Conservation (phyloP, 2,329 filamentous ascomycete species). For the Hymenoscyphus albidus region DNA sequence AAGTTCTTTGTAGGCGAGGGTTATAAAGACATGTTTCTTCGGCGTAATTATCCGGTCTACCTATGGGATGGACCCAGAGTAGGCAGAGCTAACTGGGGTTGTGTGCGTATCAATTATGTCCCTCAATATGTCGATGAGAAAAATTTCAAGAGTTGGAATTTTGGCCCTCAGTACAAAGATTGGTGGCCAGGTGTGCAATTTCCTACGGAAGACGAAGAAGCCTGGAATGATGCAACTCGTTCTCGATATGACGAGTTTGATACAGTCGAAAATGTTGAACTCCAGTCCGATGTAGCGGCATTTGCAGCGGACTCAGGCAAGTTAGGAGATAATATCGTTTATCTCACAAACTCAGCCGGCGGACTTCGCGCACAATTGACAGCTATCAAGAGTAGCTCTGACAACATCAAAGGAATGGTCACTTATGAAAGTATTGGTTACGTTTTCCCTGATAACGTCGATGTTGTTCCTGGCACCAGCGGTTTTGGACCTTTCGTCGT, state of each 20-base stretch:
- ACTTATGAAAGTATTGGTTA: constrained; percentile 19
- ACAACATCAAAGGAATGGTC: constrained; percentile 19
- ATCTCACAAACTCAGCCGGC: constrained; percentile 19
- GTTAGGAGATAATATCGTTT: constrained; percentile 13
- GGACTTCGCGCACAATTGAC: constrained; percentile 15
- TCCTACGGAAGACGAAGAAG: constrained; percentile 9
- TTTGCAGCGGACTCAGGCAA: constrained; percentile 17
- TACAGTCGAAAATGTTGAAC: constrained; percentile 14
- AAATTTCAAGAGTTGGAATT: constrained; percentile 19
- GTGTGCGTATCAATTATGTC: constrained; percentile 10
- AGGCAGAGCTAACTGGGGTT: constrained; percentile 17
- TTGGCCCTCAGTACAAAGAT: constrained; percentile 14
- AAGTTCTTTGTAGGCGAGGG: constrained; percentile 8
- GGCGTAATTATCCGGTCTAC: constrained; percentile 16
- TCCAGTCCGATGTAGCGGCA: constrained; percentile 9
- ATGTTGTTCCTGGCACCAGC: background rate
- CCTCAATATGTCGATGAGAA: constrained; percentile 13
- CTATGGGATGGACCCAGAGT: constrained; percentile 19
- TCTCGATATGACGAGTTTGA: constrained; percentile 18
- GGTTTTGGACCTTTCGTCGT: constrained; percentile 18
- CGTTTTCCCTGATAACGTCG: constrained; percentile 14
- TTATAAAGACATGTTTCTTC: constrained; percentile 19
- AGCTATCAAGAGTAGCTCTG: constrained; percentile 8
- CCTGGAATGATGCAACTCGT: constrained; percentile 15
- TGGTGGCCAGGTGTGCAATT: constrained; percentile 18